These are phyloP conservation scores for Vickermania ingenoplastis DNA, from an alignment of 208 protist genomes.

Conservation along the genomic window DNA sequence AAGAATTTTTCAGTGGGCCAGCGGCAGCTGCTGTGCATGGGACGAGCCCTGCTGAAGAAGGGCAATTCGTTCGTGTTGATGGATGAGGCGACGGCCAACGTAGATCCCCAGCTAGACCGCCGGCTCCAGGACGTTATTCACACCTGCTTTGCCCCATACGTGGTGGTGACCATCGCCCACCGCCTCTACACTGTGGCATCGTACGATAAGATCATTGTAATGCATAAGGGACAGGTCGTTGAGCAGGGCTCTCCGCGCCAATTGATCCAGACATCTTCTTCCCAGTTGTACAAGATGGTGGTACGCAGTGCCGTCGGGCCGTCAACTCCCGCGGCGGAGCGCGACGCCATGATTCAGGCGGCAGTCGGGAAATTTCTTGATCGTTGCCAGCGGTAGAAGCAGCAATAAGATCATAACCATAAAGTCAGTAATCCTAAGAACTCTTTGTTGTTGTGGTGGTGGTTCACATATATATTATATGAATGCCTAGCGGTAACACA, in stretches of 20 bases:
- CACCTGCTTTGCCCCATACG: conserved; percentile 43
- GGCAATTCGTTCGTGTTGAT: conserved; percentile 64
- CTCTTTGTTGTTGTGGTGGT: too few species aligned
- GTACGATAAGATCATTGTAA: conserved; percentile 54
- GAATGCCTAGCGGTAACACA: too few species aligned
- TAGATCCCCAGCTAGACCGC: conserved; percentile 50
- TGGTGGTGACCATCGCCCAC: conserved; percentile 77
- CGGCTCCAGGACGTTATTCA: conserved; percentile 44
- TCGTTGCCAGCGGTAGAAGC: background rate
- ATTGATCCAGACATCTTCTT: conserved; percentile 9
- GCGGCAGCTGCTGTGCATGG: conserved; percentile 68
- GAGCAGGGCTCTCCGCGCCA: conserved; percentile 21
- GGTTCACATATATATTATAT: too few species aligned
- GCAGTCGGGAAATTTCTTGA: background rate
- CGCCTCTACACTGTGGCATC: conserved; percentile 56
- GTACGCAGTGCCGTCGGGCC: background rate
- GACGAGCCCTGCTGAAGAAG: conserved; percentile 51
- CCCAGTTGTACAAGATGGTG: conserved; percentile 15
- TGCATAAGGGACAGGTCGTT: conserved; percentile 28
- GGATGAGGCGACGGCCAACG: conserved; percentile 78
- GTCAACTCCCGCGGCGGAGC: background rate
- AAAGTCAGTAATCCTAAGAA: too few species aligned
- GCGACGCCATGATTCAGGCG: background rate
- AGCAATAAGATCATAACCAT: too few species aligned
- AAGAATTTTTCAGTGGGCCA: conserved; percentile 64